Evolutionary conservation across 2,329 filamentous ascomycete species (phyloP).

Genomic region (Teratosphaeria nubilosa): DNA sequence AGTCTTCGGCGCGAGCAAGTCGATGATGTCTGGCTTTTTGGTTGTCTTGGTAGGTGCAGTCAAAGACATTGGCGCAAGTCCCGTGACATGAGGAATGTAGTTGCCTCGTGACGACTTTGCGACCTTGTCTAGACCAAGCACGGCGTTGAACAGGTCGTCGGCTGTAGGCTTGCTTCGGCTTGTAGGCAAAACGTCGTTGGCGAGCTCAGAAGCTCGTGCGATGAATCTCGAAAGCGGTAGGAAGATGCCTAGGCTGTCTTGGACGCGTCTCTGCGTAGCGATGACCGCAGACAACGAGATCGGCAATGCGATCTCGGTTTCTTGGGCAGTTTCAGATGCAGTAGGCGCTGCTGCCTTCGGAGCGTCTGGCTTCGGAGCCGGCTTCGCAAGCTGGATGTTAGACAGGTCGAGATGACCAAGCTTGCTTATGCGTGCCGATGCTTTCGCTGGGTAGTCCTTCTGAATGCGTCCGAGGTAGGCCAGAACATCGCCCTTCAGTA

Average conservation of each 20-base stretch:
- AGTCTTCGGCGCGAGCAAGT: conserved; percentile 55
- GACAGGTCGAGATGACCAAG: conserved; percentile 80
- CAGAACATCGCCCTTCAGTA: conserved; percentile 92
- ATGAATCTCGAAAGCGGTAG: conserved; percentile 82
- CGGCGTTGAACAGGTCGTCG: conserved; percentile 79
- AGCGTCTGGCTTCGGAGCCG: conserved; percentile 27
- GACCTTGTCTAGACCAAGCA: conserved; percentile 60
- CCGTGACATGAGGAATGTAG: conserved; percentile 63
- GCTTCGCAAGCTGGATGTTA: conserved; percentile 72
- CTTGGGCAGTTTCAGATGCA: conserved; percentile 33
- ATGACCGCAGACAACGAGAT: conserved; percentile 71
- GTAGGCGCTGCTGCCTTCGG: conserved; percentile 35
- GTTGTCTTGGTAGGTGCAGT: conserved; percentile 15
- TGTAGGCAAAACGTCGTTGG: conserved; percentile 74
- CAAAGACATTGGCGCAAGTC: conserved; percentile 38
- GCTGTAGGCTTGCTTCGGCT: conserved; percentile 56
- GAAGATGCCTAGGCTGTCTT: conserved; percentile 65
- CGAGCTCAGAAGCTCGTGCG: conserved; percentile 70
- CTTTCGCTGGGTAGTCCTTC: conserved; percentile 57
- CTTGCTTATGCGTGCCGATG: conserved; percentile 62
- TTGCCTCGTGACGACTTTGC: conserved; percentile 44
- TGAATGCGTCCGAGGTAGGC: conserved; percentile 76
- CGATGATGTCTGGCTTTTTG: conserved; percentile 67
- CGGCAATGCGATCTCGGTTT: conserved; percentile 57
- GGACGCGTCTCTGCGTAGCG: conserved; percentile 69